A percentile compares a stretch with the other conserved stretches of the same genome.
Conservation (phyloP, 2,329 filamentous ascomycete genomes). For the Talaromyces sp. region DNA sequence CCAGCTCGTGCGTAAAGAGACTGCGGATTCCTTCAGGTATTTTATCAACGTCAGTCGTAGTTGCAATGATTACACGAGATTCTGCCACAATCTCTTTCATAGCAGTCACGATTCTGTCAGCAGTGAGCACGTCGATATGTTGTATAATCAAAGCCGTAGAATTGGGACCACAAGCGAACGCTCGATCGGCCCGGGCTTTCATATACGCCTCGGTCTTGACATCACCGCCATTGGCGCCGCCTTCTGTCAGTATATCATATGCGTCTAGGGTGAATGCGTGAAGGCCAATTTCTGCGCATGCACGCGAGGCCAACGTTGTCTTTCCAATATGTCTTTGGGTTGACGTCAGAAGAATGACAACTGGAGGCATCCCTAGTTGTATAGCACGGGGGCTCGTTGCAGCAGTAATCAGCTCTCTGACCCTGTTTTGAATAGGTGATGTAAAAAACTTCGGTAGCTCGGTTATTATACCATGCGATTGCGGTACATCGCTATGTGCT, state of each 20-base stretch:
- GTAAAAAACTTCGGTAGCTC: conserved; percentile 49
- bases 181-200: conserved; percentile 81
- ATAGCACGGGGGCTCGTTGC: conserved; percentile 85
- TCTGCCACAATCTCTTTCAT: conserved; percentile 81
- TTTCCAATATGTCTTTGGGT: conserved; percentile 95
- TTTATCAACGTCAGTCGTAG: conserved; percentile 92
- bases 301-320: conserved; percentile 69
- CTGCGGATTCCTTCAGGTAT: conserved; percentile 85
- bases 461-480: conserved; percentile 37
- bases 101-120: conserved; percentile 82
- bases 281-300: conserved; percentile 83
- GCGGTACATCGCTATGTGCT: conserved; percentile 31
- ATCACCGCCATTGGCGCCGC: conserved; percentile 79
- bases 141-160: conserved; percentile 81
- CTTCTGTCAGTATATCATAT: conserved; percentile 92
- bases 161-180: conserved; percentile 80
- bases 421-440: conserved; percentile 63
- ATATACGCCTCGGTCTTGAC: conserved; percentile 92
- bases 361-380: conserved; percentile 79
- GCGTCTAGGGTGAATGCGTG: conserved; percentile 87
- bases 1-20: conserved; percentile 91
- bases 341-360: conserved; percentile 84
- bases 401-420: conserved; percentile 82
- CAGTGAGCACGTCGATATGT: conserved; percentile 86
- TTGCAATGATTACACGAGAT: conserved; percentile 81